These are phyloP conservation scores for Kwoniella europaea DNA, from an alignment of 768 basidiomycete species.

Conservation along the genomic window DNA sequence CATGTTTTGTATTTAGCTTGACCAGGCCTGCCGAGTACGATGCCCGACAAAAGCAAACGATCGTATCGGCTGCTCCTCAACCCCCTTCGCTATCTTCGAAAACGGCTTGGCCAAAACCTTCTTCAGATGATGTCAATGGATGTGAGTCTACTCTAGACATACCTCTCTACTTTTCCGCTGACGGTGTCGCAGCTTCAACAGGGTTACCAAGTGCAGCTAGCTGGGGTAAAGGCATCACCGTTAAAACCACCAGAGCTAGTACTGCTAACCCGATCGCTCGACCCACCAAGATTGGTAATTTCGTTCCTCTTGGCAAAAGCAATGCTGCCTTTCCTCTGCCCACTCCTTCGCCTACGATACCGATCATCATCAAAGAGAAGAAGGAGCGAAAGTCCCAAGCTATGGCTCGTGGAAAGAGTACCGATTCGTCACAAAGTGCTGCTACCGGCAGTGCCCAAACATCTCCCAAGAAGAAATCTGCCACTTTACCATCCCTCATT, in stretches of 20 bases:
- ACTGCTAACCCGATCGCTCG: constrained; percentile 26
- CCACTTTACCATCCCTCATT: constrained; percentile 26
- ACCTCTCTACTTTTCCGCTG: not conserved
- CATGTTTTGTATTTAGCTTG: constrained; percentile 25
- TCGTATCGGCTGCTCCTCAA: constrained; percentile 18
- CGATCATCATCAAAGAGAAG: constrained; percentile 37
- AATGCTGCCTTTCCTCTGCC: constrained; percentile 46
- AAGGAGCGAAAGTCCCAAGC: constrained; percentile 29
- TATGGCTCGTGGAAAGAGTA: constrained; percentile 43
- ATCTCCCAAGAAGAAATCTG: constrained; percentile 46
- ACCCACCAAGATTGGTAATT: constrained; percentile 36
- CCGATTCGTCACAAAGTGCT: constrained; percentile 35
- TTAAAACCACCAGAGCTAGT: constrained; percentile 14
- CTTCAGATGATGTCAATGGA: constrained; percentile 41
- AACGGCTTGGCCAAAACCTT: constrained; percentile 49
- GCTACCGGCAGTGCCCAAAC: constrained; percentile 33
- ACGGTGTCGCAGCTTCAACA: constrained; percentile 21
- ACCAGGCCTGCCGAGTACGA: constrained; percentile 49
- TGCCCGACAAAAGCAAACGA: constrained; percentile 47
- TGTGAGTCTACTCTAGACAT: constrained; percentile 27
- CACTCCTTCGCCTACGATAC: constrained; percentile 42
- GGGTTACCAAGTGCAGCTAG: constrained; percentile 46
- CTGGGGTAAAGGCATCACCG: constrained; percentile 44
- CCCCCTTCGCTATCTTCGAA: constrained; percentile 40
- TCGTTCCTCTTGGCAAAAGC: constrained; percentile 44